Evolutionary conservation across 139 green algal species (phyloP).

Genomic region (Picochlorum sp.): DNA sequence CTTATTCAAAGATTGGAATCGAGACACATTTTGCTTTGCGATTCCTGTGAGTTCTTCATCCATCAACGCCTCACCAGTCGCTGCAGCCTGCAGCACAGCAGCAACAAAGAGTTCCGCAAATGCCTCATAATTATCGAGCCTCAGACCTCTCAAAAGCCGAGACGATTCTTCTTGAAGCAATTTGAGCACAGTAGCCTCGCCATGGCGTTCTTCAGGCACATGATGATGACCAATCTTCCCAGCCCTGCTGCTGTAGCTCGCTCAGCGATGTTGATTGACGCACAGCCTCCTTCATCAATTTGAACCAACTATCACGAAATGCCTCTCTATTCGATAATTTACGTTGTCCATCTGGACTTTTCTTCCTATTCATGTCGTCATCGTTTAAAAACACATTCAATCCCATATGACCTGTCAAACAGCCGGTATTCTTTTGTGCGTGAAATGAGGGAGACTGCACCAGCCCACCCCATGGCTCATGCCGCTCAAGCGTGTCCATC

Average conservation of each 20-base stretch:
- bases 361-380: not conserved
- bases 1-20: conserved; percentile 53
- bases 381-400: conserved; percentile 26
- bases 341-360: conserved; percentile 41
- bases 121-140: conserved; percentile 40
- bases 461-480: too few relatives aligned
- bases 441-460: conserved; percentile 8
- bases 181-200: conserved; percentile 18
- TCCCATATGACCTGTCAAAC: conserved; percentile 2
- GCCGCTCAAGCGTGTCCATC: too few relatives aligned
- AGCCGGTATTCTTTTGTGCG: not conserved
- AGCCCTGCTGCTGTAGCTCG: not conserved
- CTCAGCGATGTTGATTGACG: not conserved
- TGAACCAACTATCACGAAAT: conserved; percentile 45
- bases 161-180: conserved; percentile 26
- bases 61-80: conserved; percentile 46
- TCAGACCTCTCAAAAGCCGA: conserved; percentile 36
- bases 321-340: conserved; percentile 45
- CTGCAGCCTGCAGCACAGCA: conserved; percentile 52
- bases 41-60: conserved; percentile 44
- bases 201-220: not conserved
- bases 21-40: conserved; percentile 35
- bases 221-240: too few relatives aligned
- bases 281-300: conserved; percentile 30
- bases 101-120: conserved; percentile 53